Evolutionary conservation across 768 basidiomycete species (phyloP), one percentile per base, ranked within the genome.

Genomic region (Kwoniella europaea): DNA sequence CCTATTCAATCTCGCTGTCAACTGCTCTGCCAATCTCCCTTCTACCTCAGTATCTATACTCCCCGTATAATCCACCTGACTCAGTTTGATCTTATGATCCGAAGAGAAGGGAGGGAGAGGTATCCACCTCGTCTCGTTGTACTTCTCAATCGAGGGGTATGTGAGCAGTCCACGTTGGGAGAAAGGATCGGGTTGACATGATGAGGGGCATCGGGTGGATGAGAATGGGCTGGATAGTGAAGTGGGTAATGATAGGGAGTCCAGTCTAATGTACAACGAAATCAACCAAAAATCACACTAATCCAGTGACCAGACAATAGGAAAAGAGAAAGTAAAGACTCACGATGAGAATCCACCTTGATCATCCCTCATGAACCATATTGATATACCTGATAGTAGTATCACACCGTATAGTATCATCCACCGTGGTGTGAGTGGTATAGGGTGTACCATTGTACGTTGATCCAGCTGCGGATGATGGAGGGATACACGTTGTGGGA

Each of bases 71-170:
- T 52, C 27, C 13, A 64, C 27, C 18, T 63, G 53, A 13, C 42
- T 41, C 54, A 55, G 24, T 58, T 50, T 64, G 22, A 24, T 10
- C 60, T 18, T 4, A 13, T 35, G 3, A 9, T 5, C 24, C 27
- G 35, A 24, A 18, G 43, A 54, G 16, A 27, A 29, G 1, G 55
- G 22, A 13, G 70, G 70, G 24, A 76, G 72, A n/a, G 71, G 70
- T 5, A 76, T 63, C 69, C 73, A 76, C 20, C 73, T 63, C 13
- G 75, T 76, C n/a, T 74, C 71, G 27, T 69, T 66, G 24, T 46
- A 60, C 12, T 13, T 15, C 10, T 52, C 55, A n/a, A 50, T n/a
- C 16, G 63, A 68, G 41, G 71, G 54, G 57, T 65, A 74, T 43
- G 65, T 53, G 18, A 76, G 46, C 67, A 76, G 74, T 16, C 75